Percentiles rank a stretch among this genome's conserved stretches.
phyloP scores from a whole-genome alignment of 2,329 filamentous ascomycete species.

The Colletotrichum nymphaeae region DNA sequence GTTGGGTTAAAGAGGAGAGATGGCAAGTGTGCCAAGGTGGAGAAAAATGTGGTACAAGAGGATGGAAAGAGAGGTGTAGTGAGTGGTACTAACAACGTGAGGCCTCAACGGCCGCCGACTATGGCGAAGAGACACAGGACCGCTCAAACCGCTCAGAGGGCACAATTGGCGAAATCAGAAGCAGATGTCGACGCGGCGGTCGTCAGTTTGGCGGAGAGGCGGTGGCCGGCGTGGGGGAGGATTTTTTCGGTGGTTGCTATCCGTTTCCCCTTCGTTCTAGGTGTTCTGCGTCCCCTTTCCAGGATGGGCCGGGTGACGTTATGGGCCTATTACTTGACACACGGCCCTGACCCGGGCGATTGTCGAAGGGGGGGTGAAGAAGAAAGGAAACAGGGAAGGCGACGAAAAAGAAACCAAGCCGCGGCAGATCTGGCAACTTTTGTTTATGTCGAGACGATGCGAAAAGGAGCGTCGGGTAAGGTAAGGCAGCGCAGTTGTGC shows the following conservation, averaged over 20 bases:
- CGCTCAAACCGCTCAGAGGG: conserved; percentile 16
- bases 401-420: background rate
- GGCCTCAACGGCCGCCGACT: conserved; percentile 39
- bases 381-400: background rate
- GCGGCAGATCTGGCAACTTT: background rate
- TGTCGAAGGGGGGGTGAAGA: background rate
- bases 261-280: conserved; percentile 33
- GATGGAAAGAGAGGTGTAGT: conserved; percentile 26
- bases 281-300: conserved; percentile 31
- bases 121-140: conserved; percentile 34
- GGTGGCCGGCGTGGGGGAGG: conserved; percentile 19
- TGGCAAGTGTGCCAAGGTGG: conserved; percentile 35
- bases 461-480: conserved; percentile 28
- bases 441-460: background rate
- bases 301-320: conserved; percentile 34
- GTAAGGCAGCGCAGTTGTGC: background rate
- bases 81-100: conserved; percentile 35
- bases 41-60: conserved; percentile 37
- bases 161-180: conserved; percentile 5
- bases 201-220: background rate
- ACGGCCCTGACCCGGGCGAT: conserved; percentile 27
- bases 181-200: conserved; percentile 5
- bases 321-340: conserved; percentile 30
- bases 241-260: conserved; percentile 27
- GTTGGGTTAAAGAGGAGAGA: conserved; percentile 34